Evolutionary conservation across 1,284 basidiomycete genomes (phyloP).

Genomic region (Ganoderma multipileum): DNA sequence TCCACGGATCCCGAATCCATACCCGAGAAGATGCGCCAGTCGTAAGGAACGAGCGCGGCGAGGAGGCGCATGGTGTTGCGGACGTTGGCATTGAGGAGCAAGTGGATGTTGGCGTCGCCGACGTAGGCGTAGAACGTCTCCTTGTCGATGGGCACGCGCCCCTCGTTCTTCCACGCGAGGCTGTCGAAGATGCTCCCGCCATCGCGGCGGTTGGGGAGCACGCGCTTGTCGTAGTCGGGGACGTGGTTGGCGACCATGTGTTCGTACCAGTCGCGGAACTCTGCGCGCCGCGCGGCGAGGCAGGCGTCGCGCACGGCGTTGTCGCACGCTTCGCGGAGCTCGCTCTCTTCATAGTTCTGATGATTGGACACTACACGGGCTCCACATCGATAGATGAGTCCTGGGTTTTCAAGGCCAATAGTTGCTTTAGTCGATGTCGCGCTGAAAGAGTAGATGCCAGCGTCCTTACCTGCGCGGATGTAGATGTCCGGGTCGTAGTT

Average conservation of each 20-base stretch:
- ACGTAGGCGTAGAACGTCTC: not conserved
- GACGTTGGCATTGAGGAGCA: not conserved
- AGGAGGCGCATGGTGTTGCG: not conserved
- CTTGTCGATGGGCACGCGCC: not conserved
- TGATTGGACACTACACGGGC: not conserved
- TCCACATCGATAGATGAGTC: not conserved
- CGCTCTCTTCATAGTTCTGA: not conserved
- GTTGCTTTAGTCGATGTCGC: no score
- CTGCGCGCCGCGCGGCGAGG: not conserved
- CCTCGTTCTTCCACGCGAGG: not conserved
- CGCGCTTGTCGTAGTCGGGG: not conserved
- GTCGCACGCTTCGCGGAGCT: not conserved
- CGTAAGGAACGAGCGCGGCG: not conserved
- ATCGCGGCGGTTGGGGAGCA: not conserved
- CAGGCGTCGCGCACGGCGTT: not conserved
- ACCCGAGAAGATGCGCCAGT: not conserved
- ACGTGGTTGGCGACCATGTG: not conserved
- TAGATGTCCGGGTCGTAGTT: not conserved
- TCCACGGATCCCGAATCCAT: not conserved
- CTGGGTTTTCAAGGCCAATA: not conserved
- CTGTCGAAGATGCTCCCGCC: not conserved
- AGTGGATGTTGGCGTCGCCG: not conserved
- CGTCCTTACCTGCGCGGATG: not conserved
- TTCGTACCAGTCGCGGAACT: not conserved
- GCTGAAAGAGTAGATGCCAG: not conserved